These are phyloP conservation scores for Microdochium nivale DNA, from an alignment of 2,329 filamentous ascomycete genomes.

Conservation along the genomic window DNA sequence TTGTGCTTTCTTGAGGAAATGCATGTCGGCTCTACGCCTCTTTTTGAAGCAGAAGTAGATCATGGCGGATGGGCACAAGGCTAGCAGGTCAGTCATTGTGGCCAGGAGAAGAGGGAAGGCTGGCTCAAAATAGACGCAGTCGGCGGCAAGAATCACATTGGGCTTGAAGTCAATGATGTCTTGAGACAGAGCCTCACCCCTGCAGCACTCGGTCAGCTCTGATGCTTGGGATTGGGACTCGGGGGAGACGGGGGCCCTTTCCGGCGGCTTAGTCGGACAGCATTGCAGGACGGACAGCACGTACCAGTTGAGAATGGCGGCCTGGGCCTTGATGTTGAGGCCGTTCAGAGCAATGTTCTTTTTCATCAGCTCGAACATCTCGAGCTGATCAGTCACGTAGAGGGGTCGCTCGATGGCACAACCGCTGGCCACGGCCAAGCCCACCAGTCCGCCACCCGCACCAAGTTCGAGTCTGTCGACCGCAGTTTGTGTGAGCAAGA, in stretches of 20 bases:
- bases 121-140: slow-evolving; percentile 96
- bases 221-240: neutral
- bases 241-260: slow-evolving; percentile 24
- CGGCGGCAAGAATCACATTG: slow-evolving; percentile 82
- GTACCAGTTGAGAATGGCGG: slow-evolving; percentile 74
- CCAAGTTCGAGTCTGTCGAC: slow-evolving; percentile 72
- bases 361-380: slow-evolving; percentile 80
- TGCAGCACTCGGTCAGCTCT: slow-evolving; percentile 16
- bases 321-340: slow-evolving; percentile 52
- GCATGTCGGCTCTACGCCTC: slow-evolving; percentile 69
- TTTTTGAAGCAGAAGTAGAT: slow-evolving; percentile 92
- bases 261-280: no score
- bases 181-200: slow-evolving; percentile 51
- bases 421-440: slow-evolving; percentile 50
- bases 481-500: slow-evolving; percentile 3
- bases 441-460: slow-evolving; percentile 83
- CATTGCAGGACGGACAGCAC: slow-evolving; percentile 18
- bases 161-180: slow-evolving; percentile 50
- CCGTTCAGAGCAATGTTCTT: slow-evolving; percentile 79
- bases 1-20: slow-evolving; percentile 63
- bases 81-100: slow-evolving; percentile 68
- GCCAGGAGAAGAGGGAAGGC: slow-evolving; percentile 80
- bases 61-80: slow-evolving; percentile 56
- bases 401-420: slow-evolving; percentile 48
- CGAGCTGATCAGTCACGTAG: slow-evolving; percentile 76